Evolutionary conservation across 2,329 filamentous ascomycete species (phyloP).

Genomic region (Sclerotinia minor): DNA sequence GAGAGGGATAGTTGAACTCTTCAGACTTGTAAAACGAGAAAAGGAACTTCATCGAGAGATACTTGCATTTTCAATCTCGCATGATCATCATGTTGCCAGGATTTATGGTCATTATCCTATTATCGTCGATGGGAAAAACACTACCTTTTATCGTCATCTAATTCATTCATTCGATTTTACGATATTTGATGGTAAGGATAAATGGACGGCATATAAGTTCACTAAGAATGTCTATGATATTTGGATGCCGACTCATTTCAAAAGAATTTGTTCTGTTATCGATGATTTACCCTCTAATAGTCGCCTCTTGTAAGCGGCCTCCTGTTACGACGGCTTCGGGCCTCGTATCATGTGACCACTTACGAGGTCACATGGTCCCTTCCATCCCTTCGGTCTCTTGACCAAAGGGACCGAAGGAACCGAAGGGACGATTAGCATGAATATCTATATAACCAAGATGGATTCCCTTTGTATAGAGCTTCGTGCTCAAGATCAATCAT

Average conservation of each 20-base stretch:
- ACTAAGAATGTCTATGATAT: constrained; percentile 40
- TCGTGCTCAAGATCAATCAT: no score
- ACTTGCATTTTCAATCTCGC: constrained; percentile 45
- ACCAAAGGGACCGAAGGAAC: no score
- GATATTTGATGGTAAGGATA: constrained; percentile 37
- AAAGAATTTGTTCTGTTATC: constrained; percentile 35
- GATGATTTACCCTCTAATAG: background rate
- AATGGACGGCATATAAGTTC: constrained; percentile 33
- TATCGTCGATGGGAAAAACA: constrained; percentile 23
- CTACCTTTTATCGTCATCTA: constrained; percentile 38
- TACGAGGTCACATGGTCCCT: no score
- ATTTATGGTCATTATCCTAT: constrained; percentile 43
- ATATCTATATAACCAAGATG: no score
- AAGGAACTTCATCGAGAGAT: constrained; percentile 42
- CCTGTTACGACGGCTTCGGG: no score
- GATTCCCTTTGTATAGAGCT: no score
- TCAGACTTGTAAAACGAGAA: constrained; percentile 28
- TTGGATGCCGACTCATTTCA: constrained; percentile 40
- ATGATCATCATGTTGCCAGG: constrained; percentile 32
- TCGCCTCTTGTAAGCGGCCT: no score
- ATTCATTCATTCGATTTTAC: constrained; percentile 38
- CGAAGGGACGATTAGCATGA: no score
- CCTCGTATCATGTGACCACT: no score
- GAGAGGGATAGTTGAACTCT: constrained; percentile 38
- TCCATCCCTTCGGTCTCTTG: no score